phyloP scores from a whole-genome alignment of 2,329 filamentous ascomycete species.

The Xylariales sp. region DNA sequence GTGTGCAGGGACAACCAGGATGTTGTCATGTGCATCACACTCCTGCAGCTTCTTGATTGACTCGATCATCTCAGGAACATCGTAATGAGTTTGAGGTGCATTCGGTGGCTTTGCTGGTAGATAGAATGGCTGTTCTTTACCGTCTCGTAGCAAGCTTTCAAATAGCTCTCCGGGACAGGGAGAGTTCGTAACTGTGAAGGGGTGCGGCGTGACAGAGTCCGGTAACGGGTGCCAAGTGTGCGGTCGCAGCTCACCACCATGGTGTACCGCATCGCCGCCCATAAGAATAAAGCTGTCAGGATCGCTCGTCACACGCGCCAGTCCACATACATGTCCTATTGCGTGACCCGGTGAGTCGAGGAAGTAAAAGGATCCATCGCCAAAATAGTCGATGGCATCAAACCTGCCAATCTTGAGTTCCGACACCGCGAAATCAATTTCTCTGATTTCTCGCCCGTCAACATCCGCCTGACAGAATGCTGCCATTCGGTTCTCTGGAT shows the following conservation, averaged over 20 bases:
- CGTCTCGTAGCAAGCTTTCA: constrained; percentile 30
- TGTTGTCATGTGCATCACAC: constrained; percentile 37
- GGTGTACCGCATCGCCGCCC: constrained; percentile 38
- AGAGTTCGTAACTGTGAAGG: constrained; percentile 24
- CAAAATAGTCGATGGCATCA: constrained; percentile 28
- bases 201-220: constrained; percentile 31
- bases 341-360: constrained; percentile 29
- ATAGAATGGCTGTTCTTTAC: constrained; percentile 28
- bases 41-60: constrained; percentile 42
- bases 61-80: constrained; percentile 27
- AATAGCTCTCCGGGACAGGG: constrained; percentile 38
- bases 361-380: constrained; percentile 29
- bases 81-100: constrained; percentile 14
- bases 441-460: constrained; percentile 17
- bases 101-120: constrained; percentile 13
- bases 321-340: constrained; percentile 28
- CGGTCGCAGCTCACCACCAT: constrained; percentile 32
- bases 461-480: constrained; percentile 22
- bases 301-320: constrained; percentile 31
- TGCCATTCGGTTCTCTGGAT: constrained; percentile 14
- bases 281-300: constrained; percentile 34
- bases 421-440: constrained; percentile 18
- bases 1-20: constrained; percentile 44
- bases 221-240: constrained; percentile 30
- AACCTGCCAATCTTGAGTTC: constrained; percentile 15